Base-by-base conservation (phyloP, 768 basidiomycete species). In the Hericium coralloides region DNA sequence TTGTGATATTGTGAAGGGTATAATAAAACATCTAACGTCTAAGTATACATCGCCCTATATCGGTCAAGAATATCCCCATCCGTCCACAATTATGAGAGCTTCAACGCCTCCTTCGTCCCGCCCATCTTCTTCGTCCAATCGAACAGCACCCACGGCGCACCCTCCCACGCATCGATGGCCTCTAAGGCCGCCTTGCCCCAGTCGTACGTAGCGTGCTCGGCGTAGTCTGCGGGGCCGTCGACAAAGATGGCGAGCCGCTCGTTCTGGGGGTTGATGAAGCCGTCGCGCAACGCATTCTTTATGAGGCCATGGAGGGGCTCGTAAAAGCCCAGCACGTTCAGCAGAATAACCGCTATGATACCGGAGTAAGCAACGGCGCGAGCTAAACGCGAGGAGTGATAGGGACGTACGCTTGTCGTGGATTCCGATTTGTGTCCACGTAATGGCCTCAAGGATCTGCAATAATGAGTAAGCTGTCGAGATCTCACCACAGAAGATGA, bases 371-470 rank as follows among this genome's bases (percentile, higher is more conserved):
- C 31, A 31, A 49, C 62, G 61, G 10, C 60, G 12, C 12, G 10
- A 3, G 7, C 54, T 38, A 54, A 50, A 37, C n/a, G n/a, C n/a
- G n/a, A n/a, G n/a, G 18, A 55, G 37, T 23, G n/a, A 26, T 61
- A 59, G 49, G 58, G 25, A 17, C 81, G 60, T 66, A 90, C 90
- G 90, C 73, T 92, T 92, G 55, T 80, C 77, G 67, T 93, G 90
- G 45, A 95, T 87, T 18, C 88, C 87, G 5, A 97, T 69, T 66
- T 98, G 95, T 18, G 89, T 90, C 95, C 95, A 99, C 0, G 95
- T 97, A 14, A 85, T 81, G 60, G 91, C 94, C 70, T 98, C 95
- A 26, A 97, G 70, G n/a, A 92, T 72, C 88, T 92, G 61, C 17
- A 14, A 18, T 47, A 31, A 17, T 23, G 15, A 14, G 25, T 12